Evolutionary conservation across 2,329 filamentous ascomycete genomes (phyloP), one percentile per base, ranked within the genome.

Genomic region (Colletotrichum orbiculare): DNA sequence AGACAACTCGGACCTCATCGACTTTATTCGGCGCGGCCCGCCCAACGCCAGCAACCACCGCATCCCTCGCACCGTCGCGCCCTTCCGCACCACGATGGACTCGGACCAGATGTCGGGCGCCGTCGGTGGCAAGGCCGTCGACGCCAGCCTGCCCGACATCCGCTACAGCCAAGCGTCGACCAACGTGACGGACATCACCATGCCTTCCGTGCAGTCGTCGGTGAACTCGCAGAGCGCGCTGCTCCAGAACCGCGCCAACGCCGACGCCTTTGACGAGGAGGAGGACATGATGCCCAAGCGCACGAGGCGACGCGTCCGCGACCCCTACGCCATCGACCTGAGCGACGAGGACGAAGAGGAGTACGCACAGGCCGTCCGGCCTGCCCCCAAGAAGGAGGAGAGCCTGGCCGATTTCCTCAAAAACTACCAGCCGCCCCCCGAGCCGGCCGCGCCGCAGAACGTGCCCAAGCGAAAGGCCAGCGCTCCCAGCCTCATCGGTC

Each of bases 261-360:
- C 72, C 52, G 80, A 76, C 54, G 76, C 78, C 56, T 80, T 83
- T 67, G 82, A 82, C 35, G 82, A 85, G 2, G 82, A 85, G 2
- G 82, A 83, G 2, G 81, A 85, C 53, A 82, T 83, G 72, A 84
- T 89, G 74, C 90, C 92, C 6, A 86, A 87, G 70, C 87, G 91
- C 58, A 97, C 92, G 73, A 92, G 90, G 48, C 87, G 90, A 49
- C 89, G 93, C 35, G 88, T 94, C 55, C 91, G 87, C 61, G 96
- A 99, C 72, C 96, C 95, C 0, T 98, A 98, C 70, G 93, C 94
- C n/a, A 93, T 98, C 68, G 94, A 97, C 73, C 82, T 89, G 37
- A 91, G 89, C 71, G 90, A 93, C 60, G 87, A 91, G 58, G 89
- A 89, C 5, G 83, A 89, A 8, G 85, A 87, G 12, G 84, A 89